Evolutionary conservation across 805 yeast genomes (phyloP), one percentile per base, ranked within the genome.

Genomic region (Ogataea minuta): DNA sequence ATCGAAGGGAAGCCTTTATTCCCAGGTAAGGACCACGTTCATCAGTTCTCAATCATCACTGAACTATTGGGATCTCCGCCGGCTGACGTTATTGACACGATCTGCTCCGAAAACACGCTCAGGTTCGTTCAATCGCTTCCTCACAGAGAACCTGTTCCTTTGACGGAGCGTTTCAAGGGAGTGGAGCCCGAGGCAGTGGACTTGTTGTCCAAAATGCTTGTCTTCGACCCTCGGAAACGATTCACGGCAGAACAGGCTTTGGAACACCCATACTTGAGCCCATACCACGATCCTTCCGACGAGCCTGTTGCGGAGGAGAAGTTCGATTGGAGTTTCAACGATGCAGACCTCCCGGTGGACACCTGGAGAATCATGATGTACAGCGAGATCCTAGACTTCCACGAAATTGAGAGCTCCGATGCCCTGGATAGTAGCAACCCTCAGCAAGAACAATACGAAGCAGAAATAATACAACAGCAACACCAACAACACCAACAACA

Each of bases 331-430:
- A 82, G 93, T 56, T 91, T 91, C 64, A 91, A 93, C 62, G 98
- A 95, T 53, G 98, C 96, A 0, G 99, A 91, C 64, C 73, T 91
- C 54, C 97, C 98, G 3, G 93, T 93, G 12, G 98, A 93, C 57
- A 88, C 96, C 10, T 91, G 99, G 99, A 81, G 95, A 68, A 95
- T 89, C 13, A 91, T 93, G 98, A 91, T 93, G 96, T 93, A 93
- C 67, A 84, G 95, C 37, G 99, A 91, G 66, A 93, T 91, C 46
- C 71, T 93, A 51, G 97, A 91, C 62, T 91, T 89, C 76, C 98
- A 91, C 64, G 95, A 89, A 62, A 86, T 85, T 43, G 90, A 81
- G 29, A 84, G 61, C 10, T 49, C 56, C 9, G 57, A 48, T 24
- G 58, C 58, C 9, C 31, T 43, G 20, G 37, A 26, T 23, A 36